Base-by-base conservation (phyloP, 371 early-diverging fungal species). In the Apophysomyces sp. region DNA sequence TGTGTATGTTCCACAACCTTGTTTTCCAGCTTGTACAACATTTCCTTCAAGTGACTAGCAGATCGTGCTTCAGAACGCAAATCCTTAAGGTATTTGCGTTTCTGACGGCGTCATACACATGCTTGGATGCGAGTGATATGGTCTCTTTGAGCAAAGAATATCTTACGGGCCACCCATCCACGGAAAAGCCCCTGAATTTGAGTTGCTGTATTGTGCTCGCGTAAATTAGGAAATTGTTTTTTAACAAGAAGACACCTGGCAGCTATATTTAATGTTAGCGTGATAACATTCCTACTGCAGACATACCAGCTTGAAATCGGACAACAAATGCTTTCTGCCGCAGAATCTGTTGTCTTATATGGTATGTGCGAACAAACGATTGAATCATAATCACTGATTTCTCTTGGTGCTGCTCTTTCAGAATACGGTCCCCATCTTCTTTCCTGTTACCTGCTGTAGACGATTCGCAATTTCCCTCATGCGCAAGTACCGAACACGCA, bases 1-100 rank as follows among this genome's bases (percentile, higher is more conserved):
- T 93, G 94, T n/a, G 96, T 95, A 61, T 98, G 81, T 74, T 92
- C 94, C 56, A 98, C 89, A 55, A 99, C 92, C 84, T 96, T 98
- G 81, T 88, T 92, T 73, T 99, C 98, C 7, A 99, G 83, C 74
- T 91, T 89, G 76, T 92, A 91, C 4, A 96, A 93, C 13, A 91
- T 85, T 69, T 96, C 94, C 73, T 95, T 92, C 71, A 96, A 85
- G 69, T 95, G 96, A 49, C 86, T 91, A 4, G 94, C 93, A 18
- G 94, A 93, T 52, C 90, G 80, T 11, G 93, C 92, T 71, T 99
- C 98, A 21, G 83, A 85, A 66, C 92, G 89, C 53, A 91, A 80
- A 41, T 62, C 39, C n/a, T 72, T 66, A 44, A 95, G 76, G 56
- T 78, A 78, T 60, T 81, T 78, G 28, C 75, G 70, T 18, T 98